Conservation (phyloP, 352 stramenopile genomes). For the Phytophthora idaei region DNA sequence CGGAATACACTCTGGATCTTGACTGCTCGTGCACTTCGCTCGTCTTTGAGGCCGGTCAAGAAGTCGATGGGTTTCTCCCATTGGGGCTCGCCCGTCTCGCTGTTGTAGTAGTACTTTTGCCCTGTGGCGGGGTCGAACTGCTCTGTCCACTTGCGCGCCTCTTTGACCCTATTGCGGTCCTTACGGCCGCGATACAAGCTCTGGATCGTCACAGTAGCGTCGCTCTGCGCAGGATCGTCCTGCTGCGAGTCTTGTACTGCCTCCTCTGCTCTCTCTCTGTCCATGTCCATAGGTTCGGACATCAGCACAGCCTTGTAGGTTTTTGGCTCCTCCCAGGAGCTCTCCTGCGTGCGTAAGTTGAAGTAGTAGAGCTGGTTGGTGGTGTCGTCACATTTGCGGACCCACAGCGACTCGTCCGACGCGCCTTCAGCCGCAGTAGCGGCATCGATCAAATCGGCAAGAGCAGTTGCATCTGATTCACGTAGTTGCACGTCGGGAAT, state of each 20-base stretch:
- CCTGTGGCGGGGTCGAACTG: constrained; percentile 49
- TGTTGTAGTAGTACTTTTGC: constrained; percentile 62
- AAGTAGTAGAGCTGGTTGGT: constrained; percentile 40
- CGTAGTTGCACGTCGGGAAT: not conserved
- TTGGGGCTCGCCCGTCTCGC: constrained; percentile 37
- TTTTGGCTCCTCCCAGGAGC: constrained; percentile 33
- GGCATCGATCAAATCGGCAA: not conserved
- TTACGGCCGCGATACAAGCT: constrained; percentile 38
- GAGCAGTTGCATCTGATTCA: not conserved
- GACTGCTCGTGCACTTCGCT: constrained; percentile 42
- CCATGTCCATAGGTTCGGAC: constrained; percentile 23
- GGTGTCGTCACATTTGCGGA: constrained; percentile 38
- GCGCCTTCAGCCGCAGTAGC: not conserved
- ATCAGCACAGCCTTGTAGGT: constrained; percentile 32
- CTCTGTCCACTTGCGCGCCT: constrained; percentile 47
- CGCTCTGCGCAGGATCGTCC: constrained; percentile 3
- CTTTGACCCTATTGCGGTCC: constrained; percentile 29
- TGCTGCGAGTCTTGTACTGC: not conserved
- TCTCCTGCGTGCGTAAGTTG: constrained; percentile 40
- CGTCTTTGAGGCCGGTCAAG: constrained; percentile 34
- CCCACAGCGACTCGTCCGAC: constrained; percentile 27
- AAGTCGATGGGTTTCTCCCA: constrained; percentile 54
- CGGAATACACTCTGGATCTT: constrained; percentile 66
- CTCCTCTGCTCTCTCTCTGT: constrained; percentile 8
- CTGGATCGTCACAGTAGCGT: constrained; percentile 34